phyloP scores from a whole-genome alignment of 1,139 yeast genomes.

The Kodamaea anthophila region DNA sequence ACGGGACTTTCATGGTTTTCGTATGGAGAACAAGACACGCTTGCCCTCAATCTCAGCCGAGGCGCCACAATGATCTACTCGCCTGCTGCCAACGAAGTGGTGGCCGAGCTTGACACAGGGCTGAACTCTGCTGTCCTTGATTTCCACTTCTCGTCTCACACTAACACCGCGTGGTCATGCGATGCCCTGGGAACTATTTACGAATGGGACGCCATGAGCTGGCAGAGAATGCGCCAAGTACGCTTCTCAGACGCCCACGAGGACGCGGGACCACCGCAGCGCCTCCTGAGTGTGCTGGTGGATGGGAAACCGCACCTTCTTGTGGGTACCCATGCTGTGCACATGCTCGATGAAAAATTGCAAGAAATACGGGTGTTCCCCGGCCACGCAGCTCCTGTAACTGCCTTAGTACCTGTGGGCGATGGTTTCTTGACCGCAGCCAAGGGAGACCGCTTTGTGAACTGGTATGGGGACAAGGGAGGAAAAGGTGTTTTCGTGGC shows the following conservation, averaged over 20 bases:
- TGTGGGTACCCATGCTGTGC: constrained; percentile 59
- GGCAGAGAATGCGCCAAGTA: constrained; percentile 36
- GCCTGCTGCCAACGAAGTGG: constrained; percentile 55
- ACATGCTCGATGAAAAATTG: constrained; percentile 40
- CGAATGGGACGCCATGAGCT: constrained; percentile 56
- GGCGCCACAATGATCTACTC: constrained; percentile 65
- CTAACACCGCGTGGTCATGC: constrained; percentile 53
- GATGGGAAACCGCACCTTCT: constrained; percentile 42
- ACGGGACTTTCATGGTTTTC: constrained; percentile 55
- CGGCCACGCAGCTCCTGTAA: constrained; percentile 67
- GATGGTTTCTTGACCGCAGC: constrained; percentile 63
- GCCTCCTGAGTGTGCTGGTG: constrained; percentile 30
- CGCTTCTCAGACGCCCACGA: constrained; percentile 35
- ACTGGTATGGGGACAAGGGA: constrained; percentile 45
- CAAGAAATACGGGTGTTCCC: constrained; percentile 49
- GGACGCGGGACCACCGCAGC: constrained; percentile 27
- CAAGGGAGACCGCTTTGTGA: constrained; percentile 70
- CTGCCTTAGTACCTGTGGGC: constrained; percentile 36
- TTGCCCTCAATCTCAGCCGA: constrained; percentile 61
- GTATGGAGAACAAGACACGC: constrained; percentile 33
- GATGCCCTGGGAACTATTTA: constrained; percentile 57
- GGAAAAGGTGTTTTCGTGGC: constrained; percentile 57
- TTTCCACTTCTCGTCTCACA: constrained; percentile 38
- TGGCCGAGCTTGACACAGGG: constrained; percentile 47
- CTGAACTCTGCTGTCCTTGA: constrained; percentile 49